Evolutionary conservation across 2,329 filamentous ascomycete genomes (phyloP).

Genomic region (Fusarium concolor): DNA sequence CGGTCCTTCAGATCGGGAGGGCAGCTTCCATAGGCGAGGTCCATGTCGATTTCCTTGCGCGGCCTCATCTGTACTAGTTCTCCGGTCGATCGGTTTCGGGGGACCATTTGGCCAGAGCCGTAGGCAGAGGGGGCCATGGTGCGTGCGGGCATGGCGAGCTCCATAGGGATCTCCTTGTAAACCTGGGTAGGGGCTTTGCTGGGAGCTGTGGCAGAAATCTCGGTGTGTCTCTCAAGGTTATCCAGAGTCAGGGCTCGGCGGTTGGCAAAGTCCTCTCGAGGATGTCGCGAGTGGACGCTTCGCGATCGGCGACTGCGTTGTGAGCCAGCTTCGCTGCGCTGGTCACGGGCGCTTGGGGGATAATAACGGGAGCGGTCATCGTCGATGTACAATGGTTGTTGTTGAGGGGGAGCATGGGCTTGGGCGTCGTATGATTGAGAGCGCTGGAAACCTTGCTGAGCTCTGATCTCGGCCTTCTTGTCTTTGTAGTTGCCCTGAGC

Average conservation of each 20-base stretch:
- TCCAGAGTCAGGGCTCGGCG: constrained; percentile 61
- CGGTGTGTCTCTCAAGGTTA: constrained; percentile 66
- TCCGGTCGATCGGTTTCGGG: constrained; percentile 56
- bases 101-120: constrained; percentile 46
- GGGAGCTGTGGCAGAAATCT: constrained; percentile 62
- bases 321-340: constrained; percentile 56
- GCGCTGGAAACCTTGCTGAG: constrained; percentile 70
- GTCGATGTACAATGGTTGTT: constrained; percentile 35
- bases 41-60: constrained; percentile 79
- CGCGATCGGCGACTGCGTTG: constrained; percentile 56
- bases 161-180: constrained; percentile 56
- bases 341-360: constrained; percentile 51
- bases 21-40: constrained; percentile 89
- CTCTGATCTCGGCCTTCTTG: constrained; percentile 84
- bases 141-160: constrained; percentile 52
- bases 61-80: constrained; percentile 47
- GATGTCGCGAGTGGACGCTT: constrained; percentile 48
- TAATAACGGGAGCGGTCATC: constrained; percentile 51
- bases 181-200: constrained; percentile 57
- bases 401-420: constrained; percentile 30
- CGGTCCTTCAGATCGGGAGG: constrained; percentile 72
- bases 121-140: constrained; percentile 41
- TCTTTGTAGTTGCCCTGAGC: constrained; percentile 89
- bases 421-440: constrained; percentile 68
- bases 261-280: constrained; percentile 48